Evolutionary conservation across 1,284 basidiomycete genomes (phyloP), one percentile per base, ranked within the genome.

Genomic region (Bjerkandera adusta): DNA sequence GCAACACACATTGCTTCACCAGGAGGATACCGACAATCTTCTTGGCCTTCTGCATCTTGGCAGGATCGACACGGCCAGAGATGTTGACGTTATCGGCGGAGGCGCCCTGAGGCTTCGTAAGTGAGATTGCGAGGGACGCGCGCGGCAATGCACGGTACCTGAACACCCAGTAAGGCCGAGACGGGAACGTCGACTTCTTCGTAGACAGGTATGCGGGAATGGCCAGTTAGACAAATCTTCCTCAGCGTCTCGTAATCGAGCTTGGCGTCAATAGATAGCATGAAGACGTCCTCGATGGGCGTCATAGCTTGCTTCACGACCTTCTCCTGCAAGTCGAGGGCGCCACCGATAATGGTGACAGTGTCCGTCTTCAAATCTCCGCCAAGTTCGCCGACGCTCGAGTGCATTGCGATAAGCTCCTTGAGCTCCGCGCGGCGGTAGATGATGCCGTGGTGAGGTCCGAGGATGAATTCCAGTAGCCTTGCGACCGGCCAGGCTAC

Each of bases 401-500:
- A 79, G 53, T 89, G 85, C 71, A 88, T 75, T 11, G 81, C 82
- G 51, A 89, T 84, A 8, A 89, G 69, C 60, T 88, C 85, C 55
- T 86, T 84, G 37, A 89, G 68, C 56, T 88, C 85, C 56, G 60
- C 70, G 26, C 78, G 68, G 5, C 78, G 66, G 48, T 79, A 79
- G 33, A 79, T 79, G 55, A 79, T 79, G 10, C 77, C 83, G 48
- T 82, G 81, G 50, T 83, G 81, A 1, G 72, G 69, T 7, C 85
- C 85, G 2, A 88, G 74, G 13, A 71, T 67, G 37, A 74, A 72
- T 61, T 88, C 85, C 18, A 88, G 69, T 2, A 87, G 55, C 58
- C 83, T 85, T 1, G 85, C 83, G 24, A 83, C 77, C 0, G 93
- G 92, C 83, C 88, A 96, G 2, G 92, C 79, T 38, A 95, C 71